Conservation (phyloP, 2,329 filamentous ascomycete genomes). For the Xylaria sp. region DNA sequence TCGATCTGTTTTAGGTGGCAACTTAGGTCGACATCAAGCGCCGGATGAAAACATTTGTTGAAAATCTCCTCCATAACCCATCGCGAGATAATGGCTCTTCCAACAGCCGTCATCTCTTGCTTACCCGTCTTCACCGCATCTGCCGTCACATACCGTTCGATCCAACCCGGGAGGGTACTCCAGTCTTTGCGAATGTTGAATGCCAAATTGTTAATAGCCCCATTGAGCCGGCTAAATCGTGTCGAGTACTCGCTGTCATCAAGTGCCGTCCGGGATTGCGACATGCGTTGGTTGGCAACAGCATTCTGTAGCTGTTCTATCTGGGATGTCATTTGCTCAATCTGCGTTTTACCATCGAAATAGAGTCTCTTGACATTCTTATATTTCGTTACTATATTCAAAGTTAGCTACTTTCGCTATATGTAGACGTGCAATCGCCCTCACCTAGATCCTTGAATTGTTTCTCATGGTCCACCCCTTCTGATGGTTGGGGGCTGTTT, state of each 20-base stretch:
- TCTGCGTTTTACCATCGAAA: conserved; percentile 93
- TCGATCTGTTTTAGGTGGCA: conserved; percentile 86
- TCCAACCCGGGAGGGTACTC: conserved; percentile 82
- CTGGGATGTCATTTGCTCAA: conserved; percentile 86
- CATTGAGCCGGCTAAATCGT: conserved; percentile 89
- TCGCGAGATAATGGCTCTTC: conserved; percentile 85
- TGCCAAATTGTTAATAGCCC: conserved; percentile 91
- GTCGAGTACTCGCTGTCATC: conserved; percentile 95
- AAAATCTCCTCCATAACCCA: conserved; percentile 95
- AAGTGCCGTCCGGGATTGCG: conserved; percentile 90
- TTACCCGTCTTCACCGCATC: conserved; percentile 89
- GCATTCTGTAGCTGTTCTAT: conserved; percentile 96
- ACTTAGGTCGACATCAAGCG: conserved; percentile 80
- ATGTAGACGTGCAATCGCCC: conserved; percentile 42
- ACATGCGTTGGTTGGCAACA: conserved; percentile 94
- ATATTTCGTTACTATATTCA: conserved; percentile 83
- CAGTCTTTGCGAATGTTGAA: conserved; percentile 98
- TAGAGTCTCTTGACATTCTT: conserved; percentile 98
- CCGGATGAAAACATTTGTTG: conserved; percentile 91
- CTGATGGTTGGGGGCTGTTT: conserved; percentile 67
- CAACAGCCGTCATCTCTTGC: conserved; percentile 97
- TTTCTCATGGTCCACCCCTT: conserved; percentile 62
- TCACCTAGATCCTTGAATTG: conserved; percentile 68
- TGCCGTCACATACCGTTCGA: conserved; percentile 81
- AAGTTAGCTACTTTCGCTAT: conserved; percentile 49